These are phyloP conservation scores for Aleurites moluccanus DNA, from an alignment of 441 rosid species.

Conservation along the genomic window DNA sequence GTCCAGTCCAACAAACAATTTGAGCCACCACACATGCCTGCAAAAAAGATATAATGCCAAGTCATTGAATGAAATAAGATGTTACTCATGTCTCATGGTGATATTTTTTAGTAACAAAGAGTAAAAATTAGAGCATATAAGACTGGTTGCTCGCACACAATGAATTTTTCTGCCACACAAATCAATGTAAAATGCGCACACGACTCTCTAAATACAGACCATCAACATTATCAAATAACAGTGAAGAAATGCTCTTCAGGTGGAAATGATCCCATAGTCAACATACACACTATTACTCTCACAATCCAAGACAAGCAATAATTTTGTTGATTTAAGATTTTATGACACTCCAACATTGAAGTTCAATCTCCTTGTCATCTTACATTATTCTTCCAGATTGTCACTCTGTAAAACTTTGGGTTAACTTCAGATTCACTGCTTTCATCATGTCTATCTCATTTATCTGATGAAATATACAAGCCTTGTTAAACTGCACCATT, in stretches of 20 bases:
- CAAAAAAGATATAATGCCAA: not conserved
- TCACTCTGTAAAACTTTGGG: not conserved
- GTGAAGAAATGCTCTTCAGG: not conserved
- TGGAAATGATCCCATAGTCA: not conserved
- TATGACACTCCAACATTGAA: slow-evolving; percentile 1
- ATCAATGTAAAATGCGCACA: not conserved
- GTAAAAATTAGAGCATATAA: not conserved
- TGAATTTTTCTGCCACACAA: not conserved
- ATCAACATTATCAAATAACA: not conserved
- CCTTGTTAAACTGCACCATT: not conserved
- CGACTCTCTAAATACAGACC: not conserved
- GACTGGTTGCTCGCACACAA: too few relatives aligned
- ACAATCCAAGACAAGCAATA: not conserved
- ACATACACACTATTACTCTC: not conserved
- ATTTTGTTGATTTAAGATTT: slow-evolving; percentile 3
- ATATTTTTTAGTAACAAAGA: not conserved
- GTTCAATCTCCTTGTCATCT: not conserved
- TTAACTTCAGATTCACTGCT: not conserved
- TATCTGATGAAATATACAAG: not conserved
- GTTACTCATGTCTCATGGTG: not conserved
- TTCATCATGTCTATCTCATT: not conserved
- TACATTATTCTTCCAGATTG: not conserved
- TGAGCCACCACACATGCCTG: slow-evolving; percentile 59
- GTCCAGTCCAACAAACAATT: slow-evolving; percentile 62
- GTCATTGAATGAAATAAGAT: not conserved